These are phyloP conservation scores for Xylaria bambusicola DNA, from an alignment of 495 filamentous ascomycete species.

Conservation along the genomic window DNA sequence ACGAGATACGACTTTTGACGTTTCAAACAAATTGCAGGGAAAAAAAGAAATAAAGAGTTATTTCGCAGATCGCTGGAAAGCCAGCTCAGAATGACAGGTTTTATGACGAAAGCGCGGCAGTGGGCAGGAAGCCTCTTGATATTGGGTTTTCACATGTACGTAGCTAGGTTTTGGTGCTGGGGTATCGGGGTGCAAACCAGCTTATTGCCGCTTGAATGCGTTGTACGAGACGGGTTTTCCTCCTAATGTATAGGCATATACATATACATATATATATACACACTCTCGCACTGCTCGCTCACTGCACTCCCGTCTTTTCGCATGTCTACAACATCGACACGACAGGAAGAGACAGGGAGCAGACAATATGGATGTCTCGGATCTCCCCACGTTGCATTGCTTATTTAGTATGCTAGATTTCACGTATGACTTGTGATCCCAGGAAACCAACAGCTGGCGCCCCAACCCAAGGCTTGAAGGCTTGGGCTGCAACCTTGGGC, in stretches of 20 bases:
- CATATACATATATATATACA: constrained; percentile 1
- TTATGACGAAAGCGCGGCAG: background rate
- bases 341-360: background rate
- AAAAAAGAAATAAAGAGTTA: background rate
- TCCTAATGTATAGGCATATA: no score
- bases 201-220: constrained; percentile 12
- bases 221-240: constrained; percentile 13
- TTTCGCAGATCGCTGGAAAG: background rate
- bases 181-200: constrained; percentile 6
- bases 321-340: background rate
- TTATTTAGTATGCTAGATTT: background rate
- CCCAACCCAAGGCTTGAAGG: no score
- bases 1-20: constrained; percentile 30
- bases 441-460: background rate
- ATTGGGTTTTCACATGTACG: background rate
- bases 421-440: background rate
- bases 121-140: constrained; percentile 14
- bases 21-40: constrained; percentile 12
- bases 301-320: background rate
- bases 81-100: constrained; percentile 15
- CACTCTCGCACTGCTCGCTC: constrained; percentile 2
- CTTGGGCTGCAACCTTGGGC: constrained; percentile 14
- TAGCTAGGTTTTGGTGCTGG: background rate
- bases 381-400: constrained; percentile 14
- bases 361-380: background rate